These are phyloP conservation scores for Tulasnella sp. DNA, from an alignment of 768 basidiomycete genomes.

Conservation along the genomic window DNA sequence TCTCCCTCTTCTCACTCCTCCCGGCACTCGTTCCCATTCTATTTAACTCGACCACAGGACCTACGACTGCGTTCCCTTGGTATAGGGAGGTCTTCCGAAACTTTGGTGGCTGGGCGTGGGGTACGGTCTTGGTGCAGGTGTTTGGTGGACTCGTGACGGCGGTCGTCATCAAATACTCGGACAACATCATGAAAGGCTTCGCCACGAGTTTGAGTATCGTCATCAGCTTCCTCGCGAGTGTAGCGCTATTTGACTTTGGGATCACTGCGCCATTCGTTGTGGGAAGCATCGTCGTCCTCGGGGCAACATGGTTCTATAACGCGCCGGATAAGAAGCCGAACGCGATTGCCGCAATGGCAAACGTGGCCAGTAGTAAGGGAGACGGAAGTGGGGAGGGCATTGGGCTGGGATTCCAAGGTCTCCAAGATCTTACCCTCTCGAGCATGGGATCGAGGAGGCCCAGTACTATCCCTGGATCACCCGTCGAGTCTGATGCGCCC, in stretches of 20 bases:
- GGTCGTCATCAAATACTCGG: constrained; percentile 87
- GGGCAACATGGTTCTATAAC: constrained; percentile 89
- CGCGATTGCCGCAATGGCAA: background rate
- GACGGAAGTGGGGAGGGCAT: background rate
- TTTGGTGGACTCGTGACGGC: constrained; percentile 89
- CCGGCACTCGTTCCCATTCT: constrained; percentile 77
- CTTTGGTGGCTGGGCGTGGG: constrained; percentile 88
- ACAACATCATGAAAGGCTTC: constrained; percentile 89
- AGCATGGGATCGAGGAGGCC: background rate
- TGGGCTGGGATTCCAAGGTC: background rate
- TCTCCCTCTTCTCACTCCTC: constrained; percentile 86
- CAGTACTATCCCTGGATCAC: background rate
- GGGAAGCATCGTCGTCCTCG: constrained; percentile 72
- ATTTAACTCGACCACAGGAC: constrained; percentile 36
- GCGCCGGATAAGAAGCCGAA: constrained; percentile 36
- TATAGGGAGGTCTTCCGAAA: constrained; percentile 55
- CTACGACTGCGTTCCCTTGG: constrained; percentile 19
- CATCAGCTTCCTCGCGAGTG: constrained; percentile 86
- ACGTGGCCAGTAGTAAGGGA: background rate
- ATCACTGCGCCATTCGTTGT: constrained; percentile 80
- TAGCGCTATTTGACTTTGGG: constrained; percentile 80
- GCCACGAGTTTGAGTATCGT: constrained; percentile 92
- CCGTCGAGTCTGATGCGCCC: constrained; percentile 2
- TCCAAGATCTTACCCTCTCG: background rate
- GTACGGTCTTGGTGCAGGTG: constrained; percentile 79